A percentile compares a stretch with the other conserved stretches of the same genome.
phyloP scores from a whole-genome alignment of 2,329 filamentous ascomycete genomes.

The Lizonia empirigonia region DNA sequence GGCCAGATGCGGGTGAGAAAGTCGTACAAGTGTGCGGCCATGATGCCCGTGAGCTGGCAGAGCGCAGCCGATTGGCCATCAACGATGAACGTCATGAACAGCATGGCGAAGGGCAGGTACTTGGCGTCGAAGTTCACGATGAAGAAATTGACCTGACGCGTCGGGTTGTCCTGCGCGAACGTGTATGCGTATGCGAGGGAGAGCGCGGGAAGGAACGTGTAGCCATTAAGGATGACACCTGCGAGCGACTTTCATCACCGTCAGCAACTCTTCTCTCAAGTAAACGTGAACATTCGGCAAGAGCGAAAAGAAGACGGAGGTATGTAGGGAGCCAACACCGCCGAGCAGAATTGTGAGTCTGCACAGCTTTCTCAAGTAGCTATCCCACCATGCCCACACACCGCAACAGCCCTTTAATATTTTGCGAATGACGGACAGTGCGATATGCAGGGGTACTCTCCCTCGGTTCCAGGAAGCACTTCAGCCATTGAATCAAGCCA shows the following conservation, averaged over 20 bases:
- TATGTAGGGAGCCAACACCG: conserved; percentile 72
- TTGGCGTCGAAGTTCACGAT: conserved; percentile 84
- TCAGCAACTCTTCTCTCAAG: conserved; percentile 34
- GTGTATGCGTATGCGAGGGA: conserved; percentile 84
- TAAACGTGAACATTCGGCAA: conserved; percentile 12
- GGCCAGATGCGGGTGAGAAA: conserved; percentile 90
- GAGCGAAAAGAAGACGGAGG: conserved; percentile 21
- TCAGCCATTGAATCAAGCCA: conserved; percentile 55
- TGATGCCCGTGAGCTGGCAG: conserved; percentile 74
- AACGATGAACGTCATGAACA: conserved; percentile 74
- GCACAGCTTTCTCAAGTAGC: conserved; percentile 59
- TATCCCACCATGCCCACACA: conserved; percentile 59
- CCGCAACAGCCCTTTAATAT: conserved; percentile 51
- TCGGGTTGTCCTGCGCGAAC: conserved; percentile 82
- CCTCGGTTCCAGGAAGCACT: conserved; percentile 62
- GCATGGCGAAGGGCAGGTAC: conserved; percentile 78
- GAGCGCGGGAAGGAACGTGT: conserved; percentile 63
- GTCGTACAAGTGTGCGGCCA: conserved; percentile 88
- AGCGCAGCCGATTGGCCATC: conserved; percentile 63
- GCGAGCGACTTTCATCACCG: conserved; percentile 56
- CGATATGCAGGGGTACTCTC: conserved; percentile 59
- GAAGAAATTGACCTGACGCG: conserved; percentile 76
- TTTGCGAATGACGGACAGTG: conserved; percentile 59
- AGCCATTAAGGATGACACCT: conserved; percentile 58
- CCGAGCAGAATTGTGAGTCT: conserved; percentile 60